Evolutionary conservation across 2,329 filamentous ascomycete species (phyloP), one percentile per base, ranked within the genome.

Genomic region (Anisogramma anomala): DNA sequence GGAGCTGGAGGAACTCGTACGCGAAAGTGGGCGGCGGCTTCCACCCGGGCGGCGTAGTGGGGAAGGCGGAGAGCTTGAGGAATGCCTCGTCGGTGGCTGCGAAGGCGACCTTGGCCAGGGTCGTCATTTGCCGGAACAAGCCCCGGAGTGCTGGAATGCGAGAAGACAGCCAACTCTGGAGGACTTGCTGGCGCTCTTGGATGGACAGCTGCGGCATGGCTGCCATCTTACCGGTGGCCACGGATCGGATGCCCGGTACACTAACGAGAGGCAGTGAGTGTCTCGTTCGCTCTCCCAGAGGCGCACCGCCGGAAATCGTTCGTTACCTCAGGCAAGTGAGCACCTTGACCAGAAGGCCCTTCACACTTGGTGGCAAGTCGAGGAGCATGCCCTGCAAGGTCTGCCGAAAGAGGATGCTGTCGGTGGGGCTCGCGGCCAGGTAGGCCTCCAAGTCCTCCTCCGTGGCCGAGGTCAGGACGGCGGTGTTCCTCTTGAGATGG

Each of bases 161-260:
- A 11, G 68, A 65, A 4, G 53, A 61, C 3, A 60, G 52, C 72
- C 72, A 77, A 35, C 54, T 51, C 20, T 63, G 54, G 5, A 76
- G 46, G 20, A 76, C 33, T 17, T 39, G 25, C 9, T 36, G 41
- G 28, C 47, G 47, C 22, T 44, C 39, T 10, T 39, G 23, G 3
- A 49, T 23, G 9, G 45, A 32, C 8, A 49, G 42, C 10, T 34
- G 26, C 13, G 41, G 34, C 1, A 49, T 36, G 22, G 47, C 42
- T 2, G 45, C 46, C n/a, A 23, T 7, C 10, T 43, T 34, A 15
- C 42, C 40, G 15, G 47, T 48, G 8, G 46, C 3, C 13, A 42
- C 28, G 17, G 37, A 31, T 15, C 37, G 7, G 36, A 38, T 11
- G 39, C 33, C 17, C 41, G 45, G 36, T 39, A 43, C 19, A 37